Conservation (phyloP, 129 eudicot genomes). For the Artemisia annua region DNA sequence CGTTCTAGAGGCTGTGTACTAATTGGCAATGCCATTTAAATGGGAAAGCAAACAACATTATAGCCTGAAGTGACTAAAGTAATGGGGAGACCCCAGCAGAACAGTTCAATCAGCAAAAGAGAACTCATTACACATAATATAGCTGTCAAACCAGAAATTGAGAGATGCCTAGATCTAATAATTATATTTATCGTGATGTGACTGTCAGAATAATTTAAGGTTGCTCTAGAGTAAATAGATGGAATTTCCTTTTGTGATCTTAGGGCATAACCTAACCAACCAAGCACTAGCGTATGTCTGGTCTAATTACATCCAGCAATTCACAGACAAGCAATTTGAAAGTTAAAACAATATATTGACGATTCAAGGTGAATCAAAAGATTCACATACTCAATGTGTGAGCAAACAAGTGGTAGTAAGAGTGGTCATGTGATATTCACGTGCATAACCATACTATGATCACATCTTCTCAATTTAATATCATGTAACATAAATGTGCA, state of each 20-base stretch:
- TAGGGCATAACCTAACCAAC: not conserved
- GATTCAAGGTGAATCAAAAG: not conserved
- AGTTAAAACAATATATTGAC: not conserved
- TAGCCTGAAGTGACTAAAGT: not conserved
- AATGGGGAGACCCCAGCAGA: not conserved
- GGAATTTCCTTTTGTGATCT: not conserved
- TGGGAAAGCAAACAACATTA: not conserved
- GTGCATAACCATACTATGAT: not conserved
- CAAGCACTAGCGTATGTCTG: not conserved
- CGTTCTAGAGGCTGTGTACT: not conserved
- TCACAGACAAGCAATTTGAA: not conserved
- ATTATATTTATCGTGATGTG: not conserved
- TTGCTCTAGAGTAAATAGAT: not conserved
- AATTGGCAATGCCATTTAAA: not conserved
- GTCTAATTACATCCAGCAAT: not conserved
- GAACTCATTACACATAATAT: not conserved
- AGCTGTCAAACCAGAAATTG: not conserved
- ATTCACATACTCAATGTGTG: not conserved
- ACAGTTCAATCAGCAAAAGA: not conserved
- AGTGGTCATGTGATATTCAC: not conserved
- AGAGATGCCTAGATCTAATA: not conserved
- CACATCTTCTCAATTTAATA: not conserved
- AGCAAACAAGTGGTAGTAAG: not conserved
- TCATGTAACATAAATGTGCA: not conserved
- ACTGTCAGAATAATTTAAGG: not conserved